Evolutionary conservation across 176 grass and related monocot species (phyloP), one percentile per base, ranked within the genome.

Genomic region (Bonia amplexicaulis): DNA sequence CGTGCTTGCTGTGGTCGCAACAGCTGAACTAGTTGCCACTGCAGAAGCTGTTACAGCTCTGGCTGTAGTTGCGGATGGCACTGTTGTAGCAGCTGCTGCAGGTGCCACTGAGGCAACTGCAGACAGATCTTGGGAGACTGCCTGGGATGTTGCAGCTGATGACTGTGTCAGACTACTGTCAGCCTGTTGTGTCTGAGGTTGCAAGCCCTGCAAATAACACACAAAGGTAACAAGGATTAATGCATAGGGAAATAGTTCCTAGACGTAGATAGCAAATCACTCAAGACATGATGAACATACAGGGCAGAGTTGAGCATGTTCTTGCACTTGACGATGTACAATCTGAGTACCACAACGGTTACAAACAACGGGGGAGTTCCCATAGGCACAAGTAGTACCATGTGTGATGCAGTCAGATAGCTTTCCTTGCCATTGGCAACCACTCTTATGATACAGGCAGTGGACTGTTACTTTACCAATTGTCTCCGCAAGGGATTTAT

Each of bases 241-340:
- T 80, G 25, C 68, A 48, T 31, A 69, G 20, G 12, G 67, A 59
- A 22, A 83, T 54, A 70, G 35, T 67, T 47, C 4, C 44, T 47
- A 80, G 41, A 65, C 17, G 57, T 78, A 68, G 16, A 57, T 40
- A 74, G 9, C 3, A 81, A 84, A 19, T 70, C 12, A 78, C 7
- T 12, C n/a, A 78, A 37, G 55, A 12, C 6, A 29, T 40, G 73
- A n/a, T 49, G 49, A 29, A 93, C 93, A 87, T 90, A 99, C 96
- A 84, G 90, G 90, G 66, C 96, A 99, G 48, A 94, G 77, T 78
- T 99, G 93, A 74, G 96, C 93, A 90, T 96, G 96, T 69, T 99
- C 96, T 90, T 92, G 93, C 70, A 99, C 96, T 92, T 99, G 96
- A 39, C 90, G 88, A 79, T 99, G 93, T 78, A 99, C 84, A 87